A percentile compares a stretch with the other conserved stretches of the same genome.
Evolutionary conservation across 441 rosid species (phyloP).

Genomic region (Theobroma grandiflorum): DNA sequence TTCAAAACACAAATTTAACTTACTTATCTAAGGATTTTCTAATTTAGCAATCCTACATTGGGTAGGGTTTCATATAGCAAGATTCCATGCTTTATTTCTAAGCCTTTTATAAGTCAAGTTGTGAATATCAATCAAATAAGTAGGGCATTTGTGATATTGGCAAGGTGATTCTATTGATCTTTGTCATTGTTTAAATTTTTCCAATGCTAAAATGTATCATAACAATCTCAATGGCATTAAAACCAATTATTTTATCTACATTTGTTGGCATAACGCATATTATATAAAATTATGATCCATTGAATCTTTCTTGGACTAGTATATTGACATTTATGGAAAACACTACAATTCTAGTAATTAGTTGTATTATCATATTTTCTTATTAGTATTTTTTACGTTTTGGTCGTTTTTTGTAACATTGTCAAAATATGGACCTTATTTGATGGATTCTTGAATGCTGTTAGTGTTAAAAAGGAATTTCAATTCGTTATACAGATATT

Average conservation of each 20-base stretch:
- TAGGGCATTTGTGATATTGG: slow-evolving; percentile 75
- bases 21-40: too few species aligned
- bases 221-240: neutral
- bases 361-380: neutral
- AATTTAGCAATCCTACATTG: too few species aligned
- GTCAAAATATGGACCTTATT: slow-evolving; percentile 18
- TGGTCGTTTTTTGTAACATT: neutral
- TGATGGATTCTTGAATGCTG: slow-evolving; percentile 96
- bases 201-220: neutral
- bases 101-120: slow-evolving; percentile 82
- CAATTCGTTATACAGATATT: slow-evolving; percentile 79
- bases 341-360: neutral
- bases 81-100: slow-evolving; percentile 84
- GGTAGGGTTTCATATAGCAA: slow-evolving; percentile 18
- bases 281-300: neutral
- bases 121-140: slow-evolving; percentile 65
- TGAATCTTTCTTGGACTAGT: neutral
- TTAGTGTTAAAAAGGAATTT: slow-evolving; percentile 72
- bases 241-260: neutral
- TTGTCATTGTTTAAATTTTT: neutral
- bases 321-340: neutral
- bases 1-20: too few species aligned
- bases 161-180: slow-evolving; percentile 61
- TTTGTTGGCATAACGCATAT: neutral
- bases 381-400: neutral